Evolutionary conservation across 75 land plant genomes (phyloP).

Genomic region (Cunninghamia lanceolata): DNA sequence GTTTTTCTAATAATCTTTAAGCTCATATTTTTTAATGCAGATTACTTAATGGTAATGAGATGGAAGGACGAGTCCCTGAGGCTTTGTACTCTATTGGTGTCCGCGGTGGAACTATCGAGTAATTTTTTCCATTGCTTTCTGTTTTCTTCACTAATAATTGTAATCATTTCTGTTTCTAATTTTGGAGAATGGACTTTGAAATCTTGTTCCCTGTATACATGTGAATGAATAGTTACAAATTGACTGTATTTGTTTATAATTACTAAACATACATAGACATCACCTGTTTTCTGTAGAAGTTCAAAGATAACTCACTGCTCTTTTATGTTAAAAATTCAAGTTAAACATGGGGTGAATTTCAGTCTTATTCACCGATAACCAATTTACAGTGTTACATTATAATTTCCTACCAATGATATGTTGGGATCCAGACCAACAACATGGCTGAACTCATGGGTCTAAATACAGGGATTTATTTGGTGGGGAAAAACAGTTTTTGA

Average conservation of each 20-base stretch:
- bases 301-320: not conserved
- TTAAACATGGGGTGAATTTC: not conserved
- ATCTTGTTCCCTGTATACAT: not conserved
- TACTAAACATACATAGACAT: not conserved
- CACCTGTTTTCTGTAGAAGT: not conserved
- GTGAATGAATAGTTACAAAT: not conserved
- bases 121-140: conserved; percentile 15
- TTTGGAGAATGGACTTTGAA: not conserved
- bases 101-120: conserved; percentile 93
- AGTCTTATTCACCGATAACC: not conserved
- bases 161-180: not conserved
- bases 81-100: conserved; percentile 84
- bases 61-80: conserved; percentile 88
- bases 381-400: not conserved
- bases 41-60: conserved; percentile 62
- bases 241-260: not conserved
- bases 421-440: no score
- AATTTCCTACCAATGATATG: no score
- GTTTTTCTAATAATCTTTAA: not conserved
- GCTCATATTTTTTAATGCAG: conserved; percentile 31
- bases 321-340: not conserved
- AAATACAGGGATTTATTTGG: no score
- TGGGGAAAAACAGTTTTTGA: no score
- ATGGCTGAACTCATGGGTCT: no score
- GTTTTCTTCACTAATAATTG: not conserved